Evolutionary conservation across 2,329 filamentous ascomycete species (phyloP), one percentile per base, ranked within the genome.

Genomic region (Colletotrichum coccodes): DNA sequence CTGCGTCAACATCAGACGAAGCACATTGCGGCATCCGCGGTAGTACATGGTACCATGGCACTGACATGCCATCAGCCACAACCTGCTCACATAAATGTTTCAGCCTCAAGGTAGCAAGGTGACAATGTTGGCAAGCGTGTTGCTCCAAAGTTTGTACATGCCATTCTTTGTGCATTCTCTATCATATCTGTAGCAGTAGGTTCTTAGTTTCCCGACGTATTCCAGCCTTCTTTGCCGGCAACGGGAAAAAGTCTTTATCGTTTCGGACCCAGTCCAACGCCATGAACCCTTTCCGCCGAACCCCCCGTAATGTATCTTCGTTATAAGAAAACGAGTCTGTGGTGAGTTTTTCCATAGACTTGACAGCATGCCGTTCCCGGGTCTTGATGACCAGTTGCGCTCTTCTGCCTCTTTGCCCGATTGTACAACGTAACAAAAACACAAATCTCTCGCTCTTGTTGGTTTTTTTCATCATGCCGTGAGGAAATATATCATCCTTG

Each of bases 161-260:
- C 49, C 50, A 70, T 36, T 71, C 59, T 71, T 70, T 58, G 44
- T 63, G 54, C 67, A 68, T 70, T 70, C 44, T 70, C 63, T 70
- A 70, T 70, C 64, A 30, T 38, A 47, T 56, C 54, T 61, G 53
- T 42, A 66, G 53, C 34, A 66, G 28, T 42, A 32, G 14, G 16
- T 38, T 28, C 62, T n/a, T 57, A n/a, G 42, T 54, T 16, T 28
- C 49, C n/a, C 32, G 36, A 49, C 6, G 16, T 21, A 50, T 44
- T 68, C 50, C 50, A 44, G 47, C 57, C 57, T 56, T 63, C 42
- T 59, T 30, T 58, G 36, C 57, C 38, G 63, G 56, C 54, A 26
- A 12, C 14, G 26, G 36, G 11, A 38, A 47, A 52, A 32, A 28
- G 40, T 59, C 64, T 58, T 53, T 9, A 11, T 44, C 42, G 52